A percentile compares a stretch with the other conserved stretches of the same genome.
Evolutionary conservation across 2,329 filamentous ascomycete species (phyloP).

Genomic region (Neonectria faginata): DNA sequence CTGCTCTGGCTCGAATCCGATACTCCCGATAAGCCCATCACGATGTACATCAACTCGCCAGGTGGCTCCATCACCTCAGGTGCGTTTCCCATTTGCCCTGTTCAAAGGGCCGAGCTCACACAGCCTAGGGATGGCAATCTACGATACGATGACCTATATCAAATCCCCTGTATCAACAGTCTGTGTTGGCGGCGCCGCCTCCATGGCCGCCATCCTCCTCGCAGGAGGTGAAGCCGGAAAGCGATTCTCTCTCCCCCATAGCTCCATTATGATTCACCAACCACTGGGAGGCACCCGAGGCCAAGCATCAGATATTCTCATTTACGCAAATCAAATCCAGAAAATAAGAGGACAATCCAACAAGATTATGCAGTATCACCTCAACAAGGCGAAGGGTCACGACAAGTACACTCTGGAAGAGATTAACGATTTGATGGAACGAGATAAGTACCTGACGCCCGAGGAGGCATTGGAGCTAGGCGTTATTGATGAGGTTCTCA

Average conservation of each 20-base stretch:
- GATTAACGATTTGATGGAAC: slow-evolving; percentile 95
- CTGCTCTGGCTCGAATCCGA: slow-evolving; percentile 98
- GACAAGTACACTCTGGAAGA: slow-evolving; percentile 84
- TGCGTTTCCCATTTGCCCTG: slow-evolving; percentile 37
- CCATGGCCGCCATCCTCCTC: slow-evolving; percentile 91
- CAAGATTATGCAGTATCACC: slow-evolving; percentile 86
- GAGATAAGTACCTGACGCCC: slow-evolving; percentile 93
- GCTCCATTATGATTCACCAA: slow-evolving; percentile 97
- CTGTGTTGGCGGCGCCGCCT: slow-evolving; percentile 92
- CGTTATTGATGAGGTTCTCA: slow-evolving; percentile 90
- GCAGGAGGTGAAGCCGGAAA: slow-evolving; percentile 87
- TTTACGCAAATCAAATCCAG: slow-evolving; percentile 97
- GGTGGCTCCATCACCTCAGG: slow-evolving; percentile 87
- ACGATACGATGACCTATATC: slow-evolving; percentile 99
- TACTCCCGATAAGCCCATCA: slow-evolving; percentile 92
- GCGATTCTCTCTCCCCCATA: slow-evolving; percentile 91
- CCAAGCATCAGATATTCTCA: slow-evolving; percentile 85
- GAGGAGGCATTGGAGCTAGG: slow-evolving; percentile 90
- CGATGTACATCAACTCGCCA: slow-evolving; percentile 97
- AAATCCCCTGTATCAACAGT: slow-evolving; percentile 92
- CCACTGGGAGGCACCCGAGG: slow-evolving; percentile 80
- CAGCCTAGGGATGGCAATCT: slow-evolving; percentile 79
- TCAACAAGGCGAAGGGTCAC: slow-evolving; percentile 80
- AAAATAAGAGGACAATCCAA: slow-evolving; percentile 87
- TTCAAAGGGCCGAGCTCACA: slow-evolving; percentile 18